phyloP scores from a whole-genome alignment of 345 rosid species.

The Chamaenerion angustifolium region DNA sequence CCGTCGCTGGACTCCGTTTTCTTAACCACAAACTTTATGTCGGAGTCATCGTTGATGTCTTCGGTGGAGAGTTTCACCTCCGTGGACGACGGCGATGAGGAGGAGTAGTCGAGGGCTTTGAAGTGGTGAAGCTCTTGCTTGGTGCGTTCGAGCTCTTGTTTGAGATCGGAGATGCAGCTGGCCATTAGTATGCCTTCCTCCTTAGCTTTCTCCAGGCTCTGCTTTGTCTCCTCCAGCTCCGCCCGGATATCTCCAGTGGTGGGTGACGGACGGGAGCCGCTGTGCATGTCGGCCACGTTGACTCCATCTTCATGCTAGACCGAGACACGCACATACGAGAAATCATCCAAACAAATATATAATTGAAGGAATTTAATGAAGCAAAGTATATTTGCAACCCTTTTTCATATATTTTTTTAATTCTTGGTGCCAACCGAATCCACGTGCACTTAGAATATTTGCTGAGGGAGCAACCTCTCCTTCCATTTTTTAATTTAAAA shows the following conservation, averaged over 20 bases:
- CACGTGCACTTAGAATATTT: no score
- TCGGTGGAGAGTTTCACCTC: no score
- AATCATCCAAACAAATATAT: neutral
- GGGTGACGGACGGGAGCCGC: slow-evolving; percentile 4
- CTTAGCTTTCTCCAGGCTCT: slow-evolving; percentile 45
- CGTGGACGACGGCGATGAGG: no score
- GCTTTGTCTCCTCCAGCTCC: slow-evolving; percentile 70
- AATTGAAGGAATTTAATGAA: no score
- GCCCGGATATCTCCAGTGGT: slow-evolving; percentile 20
- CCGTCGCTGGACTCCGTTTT: slow-evolving; percentile 11
- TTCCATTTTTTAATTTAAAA: no score
- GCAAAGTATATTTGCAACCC: no score
- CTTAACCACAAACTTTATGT: no score
- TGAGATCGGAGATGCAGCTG: slow-evolving; percentile 35
- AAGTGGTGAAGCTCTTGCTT: slow-evolving; percentile 28
- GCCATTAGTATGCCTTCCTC: slow-evolving; percentile 57
- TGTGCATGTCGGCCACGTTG: slow-evolving; percentile 7
- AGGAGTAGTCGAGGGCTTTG: no score
- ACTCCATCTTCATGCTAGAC: slow-evolving; percentile 1
- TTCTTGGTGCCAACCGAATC: no score
- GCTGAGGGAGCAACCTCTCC: no score
- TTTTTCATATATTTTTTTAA: no score
- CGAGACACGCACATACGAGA: neutral
- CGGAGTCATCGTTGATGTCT: no score
- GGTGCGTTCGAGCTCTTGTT: slow-evolving; percentile 67